phyloP scores from a whole-genome alignment of 2,329 filamentous ascomycete genomes.

The Fusarium agapanthi region DNA sequence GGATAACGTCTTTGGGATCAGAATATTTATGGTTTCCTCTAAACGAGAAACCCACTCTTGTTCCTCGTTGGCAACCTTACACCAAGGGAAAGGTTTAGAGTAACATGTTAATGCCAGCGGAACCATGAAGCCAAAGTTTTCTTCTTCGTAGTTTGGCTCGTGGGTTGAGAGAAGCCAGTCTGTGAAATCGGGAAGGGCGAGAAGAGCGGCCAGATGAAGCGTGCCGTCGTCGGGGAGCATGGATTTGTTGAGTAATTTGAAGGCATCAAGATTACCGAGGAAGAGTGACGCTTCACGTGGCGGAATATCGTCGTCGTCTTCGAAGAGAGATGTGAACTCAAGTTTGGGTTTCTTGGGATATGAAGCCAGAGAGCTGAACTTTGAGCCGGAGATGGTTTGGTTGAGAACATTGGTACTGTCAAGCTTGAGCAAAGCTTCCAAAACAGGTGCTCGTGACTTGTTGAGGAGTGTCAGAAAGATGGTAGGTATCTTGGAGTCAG shows the following conservation, averaged over 20 bases:
- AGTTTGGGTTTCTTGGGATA: not conserved
- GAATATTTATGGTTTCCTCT: constrained; percentile 7
- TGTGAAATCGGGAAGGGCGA: constrained; percentile 6
- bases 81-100: constrained; percentile 10
- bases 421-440: not conserved
- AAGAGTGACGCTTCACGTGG: constrained; percentile 13
- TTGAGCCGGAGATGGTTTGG: constrained; percentile 12
- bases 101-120: not conserved
- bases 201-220: constrained; percentile 8
- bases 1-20: not conserved
- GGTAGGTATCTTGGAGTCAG: not conserved
- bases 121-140: constrained; percentile 24
- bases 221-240: not conserved
- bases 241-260: not conserved
- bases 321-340: constrained; percentile 11
- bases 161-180: constrained; percentile 6
- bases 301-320: constrained; percentile 14
- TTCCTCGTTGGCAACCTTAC: constrained; percentile 14
- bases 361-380: constrained; percentile 5
- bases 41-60: not conserved
- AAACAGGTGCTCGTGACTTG: not conserved
- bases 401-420: not conserved
- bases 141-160: constrained; percentile 15
- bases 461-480: constrained; percentile 3
- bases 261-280: constrained; percentile 8